Percentiles rank a stretch among this genome's conserved stretches.
Conservation (phyloP, 192 early-diverging fungal genomes). For the Mortierella hygrophila region DNA sequence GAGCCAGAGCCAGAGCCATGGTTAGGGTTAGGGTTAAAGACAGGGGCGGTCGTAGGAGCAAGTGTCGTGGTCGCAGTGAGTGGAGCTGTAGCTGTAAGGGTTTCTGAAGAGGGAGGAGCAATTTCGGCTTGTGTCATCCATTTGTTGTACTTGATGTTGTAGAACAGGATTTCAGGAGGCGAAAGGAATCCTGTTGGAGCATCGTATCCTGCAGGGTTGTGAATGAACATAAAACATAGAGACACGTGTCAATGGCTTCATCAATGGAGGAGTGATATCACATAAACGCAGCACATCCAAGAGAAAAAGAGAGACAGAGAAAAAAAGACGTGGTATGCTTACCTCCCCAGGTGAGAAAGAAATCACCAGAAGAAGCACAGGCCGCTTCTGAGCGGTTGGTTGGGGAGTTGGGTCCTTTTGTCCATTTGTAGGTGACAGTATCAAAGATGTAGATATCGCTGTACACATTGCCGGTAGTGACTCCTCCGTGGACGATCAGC, state of each 20-base stretch:
- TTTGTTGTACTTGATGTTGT: neutral
- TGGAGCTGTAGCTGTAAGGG: neutral
- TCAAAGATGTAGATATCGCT: neutral
- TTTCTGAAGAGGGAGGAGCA: neutral
- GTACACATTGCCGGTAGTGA: no score
- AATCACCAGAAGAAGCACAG: neutral
- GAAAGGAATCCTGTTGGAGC: neutral
- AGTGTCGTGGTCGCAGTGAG: neutral
- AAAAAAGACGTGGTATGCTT: neutral
- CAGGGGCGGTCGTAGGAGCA: no score
- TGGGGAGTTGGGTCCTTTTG: neutral
- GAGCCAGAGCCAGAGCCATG: neutral
- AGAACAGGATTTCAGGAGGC: neutral
- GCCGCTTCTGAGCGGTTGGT: neutral
- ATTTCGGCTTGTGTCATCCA: neutral
- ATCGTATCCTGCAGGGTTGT: neutral
- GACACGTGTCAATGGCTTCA: neutral
- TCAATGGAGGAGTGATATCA: neutral
- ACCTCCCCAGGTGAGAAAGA: neutral
- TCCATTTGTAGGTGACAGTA: neutral
- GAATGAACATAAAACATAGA: neutral
- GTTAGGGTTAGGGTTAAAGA: neutral
- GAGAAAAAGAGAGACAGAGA: neutral
- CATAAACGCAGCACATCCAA: no score
- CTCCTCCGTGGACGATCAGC: neutral